Conservation (phyloP, 139 green algal species). For the Spirogloea muscicola region DNA sequence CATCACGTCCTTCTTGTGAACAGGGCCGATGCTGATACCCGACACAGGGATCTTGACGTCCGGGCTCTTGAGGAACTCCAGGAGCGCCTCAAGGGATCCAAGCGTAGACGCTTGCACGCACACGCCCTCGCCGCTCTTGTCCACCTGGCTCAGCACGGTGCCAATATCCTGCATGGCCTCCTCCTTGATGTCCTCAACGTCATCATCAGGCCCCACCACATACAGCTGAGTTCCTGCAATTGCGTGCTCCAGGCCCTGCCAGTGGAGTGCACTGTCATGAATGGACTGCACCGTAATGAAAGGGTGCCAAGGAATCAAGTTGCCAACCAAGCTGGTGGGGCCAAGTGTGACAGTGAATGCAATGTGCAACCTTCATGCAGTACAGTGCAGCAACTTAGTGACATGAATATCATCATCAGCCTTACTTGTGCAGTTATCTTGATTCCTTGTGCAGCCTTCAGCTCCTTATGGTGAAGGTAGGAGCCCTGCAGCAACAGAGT, state of each 20-base stretch:
- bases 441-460: slow-evolving; percentile 82
- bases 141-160: slow-evolving; percentile 54
- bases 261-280: no score
- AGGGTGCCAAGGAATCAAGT: no score
- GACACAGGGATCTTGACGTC: slow-evolving; percentile 72
- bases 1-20: slow-evolving; percentile 96
- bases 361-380: no score
- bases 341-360: no score
- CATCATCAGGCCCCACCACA: slow-evolving; percentile 74
- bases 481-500: slow-evolving; percentile 46
- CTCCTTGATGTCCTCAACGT: slow-evolving; percentile 88
- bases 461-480: slow-evolving; percentile 97
- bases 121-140: slow-evolving; percentile 85
- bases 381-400: no score
- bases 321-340: no score
- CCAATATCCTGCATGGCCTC: slow-evolving; percentile 91
- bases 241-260: slow-evolving; percentile 81
- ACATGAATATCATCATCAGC: no score
- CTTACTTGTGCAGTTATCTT: slow-evolving; percentile 73
- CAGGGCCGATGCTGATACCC: slow-evolving; percentile 92
- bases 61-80: slow-evolving; percentile 82
- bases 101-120: slow-evolving; percentile 96
- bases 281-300: no score
- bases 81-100: slow-evolving; percentile 94
- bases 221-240: slow-evolving; percentile 85